Conservation (phyloP, 148 eudicot species). For the Euryodendron excelsum region DNA sequence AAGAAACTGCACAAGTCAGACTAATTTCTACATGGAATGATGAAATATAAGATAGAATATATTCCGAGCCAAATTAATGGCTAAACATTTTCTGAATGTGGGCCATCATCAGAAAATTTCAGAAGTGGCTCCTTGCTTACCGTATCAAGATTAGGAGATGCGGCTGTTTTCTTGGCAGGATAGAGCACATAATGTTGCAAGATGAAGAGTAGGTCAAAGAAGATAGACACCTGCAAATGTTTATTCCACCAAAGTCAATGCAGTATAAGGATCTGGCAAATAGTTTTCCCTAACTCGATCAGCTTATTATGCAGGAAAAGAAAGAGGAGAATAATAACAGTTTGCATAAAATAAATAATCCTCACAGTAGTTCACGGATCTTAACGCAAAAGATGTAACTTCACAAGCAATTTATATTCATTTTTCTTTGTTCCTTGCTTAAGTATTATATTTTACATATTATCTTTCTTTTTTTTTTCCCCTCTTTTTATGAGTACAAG, state of each 20-base stretch:
- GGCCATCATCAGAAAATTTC: constrained; percentile 28
- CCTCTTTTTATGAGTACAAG: neutral
- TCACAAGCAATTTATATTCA: neutral
- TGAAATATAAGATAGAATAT: neutral
- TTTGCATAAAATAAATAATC: neutral
- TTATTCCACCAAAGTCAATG: neutral
- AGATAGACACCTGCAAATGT: constrained; percentile 63
- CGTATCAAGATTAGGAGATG: constrained; percentile 19
- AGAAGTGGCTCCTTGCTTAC: constrained; percentile 51
- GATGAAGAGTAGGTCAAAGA: constrained; percentile 74
- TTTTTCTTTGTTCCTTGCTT: neutral
- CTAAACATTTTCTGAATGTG: constrained; percentile 33
- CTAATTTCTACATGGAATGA: neutral
- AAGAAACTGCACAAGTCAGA: no score
- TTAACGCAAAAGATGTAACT: neutral
- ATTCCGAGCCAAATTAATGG: neutral
- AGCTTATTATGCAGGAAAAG: neutral
- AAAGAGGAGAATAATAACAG: neutral
- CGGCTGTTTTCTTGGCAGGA: constrained; percentile 38
- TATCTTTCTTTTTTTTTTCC: neutral
- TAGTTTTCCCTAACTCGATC: neutral
- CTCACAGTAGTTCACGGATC: neutral
- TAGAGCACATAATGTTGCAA: constrained; percentile 76
- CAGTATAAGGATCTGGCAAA: neutral
- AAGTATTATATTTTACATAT: neutral